A percentile compares a stretch with the other conserved stretches of the same genome.
Conservation (phyloP, 805 yeast species). For the Starmerella floricola region DNA sequence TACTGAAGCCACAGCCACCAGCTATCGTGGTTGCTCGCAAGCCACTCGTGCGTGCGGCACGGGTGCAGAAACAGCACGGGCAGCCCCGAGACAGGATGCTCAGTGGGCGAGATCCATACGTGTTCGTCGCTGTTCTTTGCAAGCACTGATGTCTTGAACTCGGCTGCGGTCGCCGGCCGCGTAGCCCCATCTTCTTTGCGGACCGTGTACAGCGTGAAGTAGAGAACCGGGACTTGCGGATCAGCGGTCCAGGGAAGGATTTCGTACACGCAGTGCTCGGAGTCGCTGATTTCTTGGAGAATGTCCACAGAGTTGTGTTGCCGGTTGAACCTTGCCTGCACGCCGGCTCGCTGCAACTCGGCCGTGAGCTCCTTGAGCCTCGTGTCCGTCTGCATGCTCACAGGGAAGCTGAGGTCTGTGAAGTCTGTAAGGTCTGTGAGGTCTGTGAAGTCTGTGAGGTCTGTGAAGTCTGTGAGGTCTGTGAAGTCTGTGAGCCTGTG, state of each 20-base stretch:
- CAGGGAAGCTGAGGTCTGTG: no score
- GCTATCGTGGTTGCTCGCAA: conserved; percentile 22
- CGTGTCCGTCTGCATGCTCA: neutral
- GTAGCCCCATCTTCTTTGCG: conserved; percentile 10
- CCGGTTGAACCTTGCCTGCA: neutral
- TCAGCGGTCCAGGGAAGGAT: conserved; percentile 26
- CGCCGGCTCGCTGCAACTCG: neutral
- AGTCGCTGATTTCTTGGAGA: neutral
- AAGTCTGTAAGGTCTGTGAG: no score
- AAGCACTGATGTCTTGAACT: conserved; percentile 8
- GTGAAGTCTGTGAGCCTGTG: no score
- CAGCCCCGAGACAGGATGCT: conserved; percentile 25
- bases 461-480: no score
- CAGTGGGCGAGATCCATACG: conserved; percentile 20
- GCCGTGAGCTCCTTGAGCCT: neutral
- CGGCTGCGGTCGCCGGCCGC: conserved; percentile 10
- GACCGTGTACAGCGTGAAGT: conserved; percentile 18
- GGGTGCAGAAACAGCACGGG: conserved; percentile 33
- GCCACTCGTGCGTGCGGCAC: conserved; percentile 30
- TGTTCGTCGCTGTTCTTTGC: no score
- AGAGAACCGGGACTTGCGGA: conserved; percentile 26
- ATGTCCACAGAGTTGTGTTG: conserved; percentile 1
- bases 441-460: no score
- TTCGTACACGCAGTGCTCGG: conserved; percentile 11
- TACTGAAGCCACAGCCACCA: conserved; percentile 25